These are phyloP conservation scores for Lepidium sativum DNA, from an alignment of 345 rosid genomes.

Conservation along the genomic window DNA sequence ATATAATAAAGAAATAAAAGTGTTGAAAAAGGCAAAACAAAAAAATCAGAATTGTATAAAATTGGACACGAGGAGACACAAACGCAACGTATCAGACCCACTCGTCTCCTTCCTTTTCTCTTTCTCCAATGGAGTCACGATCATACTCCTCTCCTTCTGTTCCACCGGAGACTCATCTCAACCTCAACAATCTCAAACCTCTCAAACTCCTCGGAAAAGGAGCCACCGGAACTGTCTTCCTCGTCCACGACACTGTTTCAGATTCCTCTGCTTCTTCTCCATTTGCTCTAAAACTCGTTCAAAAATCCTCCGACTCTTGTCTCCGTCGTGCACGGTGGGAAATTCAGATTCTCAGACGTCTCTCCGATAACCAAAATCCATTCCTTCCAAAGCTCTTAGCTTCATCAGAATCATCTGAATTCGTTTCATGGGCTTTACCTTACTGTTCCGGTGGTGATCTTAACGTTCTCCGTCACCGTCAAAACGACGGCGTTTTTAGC, in stretches of 20 bases:
- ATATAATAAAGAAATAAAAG: no score
- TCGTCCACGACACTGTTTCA: slow-evolving; percentile 47
- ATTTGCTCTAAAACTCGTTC: slow-evolving; percentile 74
- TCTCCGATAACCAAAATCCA: slow-evolving; percentile 46
- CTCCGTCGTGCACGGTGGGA: slow-evolving; percentile 81
- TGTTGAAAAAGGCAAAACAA: not conserved
- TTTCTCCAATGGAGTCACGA: slow-evolving; percentile 11
- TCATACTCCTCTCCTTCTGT: slow-evolving; percentile 3
- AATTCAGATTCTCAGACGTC: slow-evolving; percentile 43
- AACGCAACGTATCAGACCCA: slow-evolving; percentile 27
- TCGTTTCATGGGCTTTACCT: slow-evolving; percentile 79
- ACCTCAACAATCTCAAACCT: slow-evolving; percentile 42
- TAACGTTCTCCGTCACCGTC: slow-evolving; percentile 71
- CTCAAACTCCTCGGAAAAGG: slow-evolving; percentile 74
- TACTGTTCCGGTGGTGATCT: slow-evolving; percentile 95
- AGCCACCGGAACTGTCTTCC: slow-evolving; percentile 90
- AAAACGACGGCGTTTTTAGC: slow-evolving; percentile 79
- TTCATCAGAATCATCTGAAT: slow-evolving; percentile 45
- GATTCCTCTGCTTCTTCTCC: slow-evolving; percentile 51
- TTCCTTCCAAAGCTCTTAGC: slow-evolving; percentile 75
- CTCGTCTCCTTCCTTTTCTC: slow-evolving; percentile 18
- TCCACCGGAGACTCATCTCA: slow-evolving; percentile 13
- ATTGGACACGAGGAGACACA: slow-evolving; percentile 7
- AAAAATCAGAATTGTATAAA: not conserved
- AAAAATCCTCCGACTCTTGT: slow-evolving; percentile 42